Evolutionary conservation across 352 stramenopile species (phyloP).

Genomic region (Phytophthora cryptogea): DNA sequence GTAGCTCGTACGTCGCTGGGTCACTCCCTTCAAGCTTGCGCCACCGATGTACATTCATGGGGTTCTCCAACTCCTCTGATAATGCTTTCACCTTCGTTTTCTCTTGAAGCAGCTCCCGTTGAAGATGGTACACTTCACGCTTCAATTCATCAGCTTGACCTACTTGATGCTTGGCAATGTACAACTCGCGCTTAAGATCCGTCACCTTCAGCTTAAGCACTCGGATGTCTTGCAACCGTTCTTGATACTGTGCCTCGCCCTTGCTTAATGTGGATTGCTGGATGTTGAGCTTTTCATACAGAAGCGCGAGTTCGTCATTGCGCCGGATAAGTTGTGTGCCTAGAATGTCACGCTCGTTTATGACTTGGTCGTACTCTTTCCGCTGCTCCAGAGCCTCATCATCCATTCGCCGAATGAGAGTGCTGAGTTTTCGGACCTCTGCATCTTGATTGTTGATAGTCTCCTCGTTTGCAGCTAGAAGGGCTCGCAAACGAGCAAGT

Average conservation of each 20-base stretch:
- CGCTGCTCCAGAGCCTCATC: slow-evolving; percentile 92
- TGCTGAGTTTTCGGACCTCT: slow-evolving; percentile 93
- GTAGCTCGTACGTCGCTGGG: slow-evolving; percentile 94
- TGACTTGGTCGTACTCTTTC: slow-evolving; percentile 97
- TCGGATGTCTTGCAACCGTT: slow-evolving; percentile 93
- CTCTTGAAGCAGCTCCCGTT: slow-evolving; percentile 93
- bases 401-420: slow-evolving; percentile 93
- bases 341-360: slow-evolving; percentile 97
- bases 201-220: slow-evolving; percentile 96
- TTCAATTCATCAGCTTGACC: slow-evolving; percentile 88
- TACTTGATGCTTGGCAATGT: slow-evolving; percentile 90
- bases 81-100: slow-evolving; percentile 97
- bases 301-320: slow-evolving; percentile 96
- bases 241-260: slow-evolving; percentile 93
- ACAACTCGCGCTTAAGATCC: slow-evolving; percentile 92
- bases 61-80: slow-evolving; percentile 96
- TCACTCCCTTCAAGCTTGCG: slow-evolving; percentile 97
- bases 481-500: slow-evolving; percentile 86
- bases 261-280: slow-evolving; percentile 94
- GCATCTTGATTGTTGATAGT: slow-evolving; percentile 95
- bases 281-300: slow-evolving; percentile 98
- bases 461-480: slow-evolving; percentile 90
- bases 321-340: slow-evolving; percentile 96
- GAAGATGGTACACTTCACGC: slow-evolving; percentile 88
- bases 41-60: slow-evolving; percentile 98